Evolutionary conservation across 495 filamentous ascomycete genomes (phyloP).

Genomic region (Penicillium cinerascens): DNA sequence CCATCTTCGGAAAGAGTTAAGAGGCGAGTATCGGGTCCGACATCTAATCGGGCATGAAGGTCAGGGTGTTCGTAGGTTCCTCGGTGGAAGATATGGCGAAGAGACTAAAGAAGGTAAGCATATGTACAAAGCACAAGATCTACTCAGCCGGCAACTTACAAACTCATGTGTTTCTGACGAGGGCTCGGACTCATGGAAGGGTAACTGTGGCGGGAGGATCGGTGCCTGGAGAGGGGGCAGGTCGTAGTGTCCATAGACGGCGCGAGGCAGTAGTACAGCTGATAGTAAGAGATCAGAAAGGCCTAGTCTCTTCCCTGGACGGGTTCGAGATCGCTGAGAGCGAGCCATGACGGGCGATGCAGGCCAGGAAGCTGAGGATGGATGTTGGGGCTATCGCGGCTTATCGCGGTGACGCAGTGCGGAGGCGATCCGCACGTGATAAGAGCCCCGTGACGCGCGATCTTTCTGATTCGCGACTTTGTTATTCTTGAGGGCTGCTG

Average conservation of each 20-base stretch:
- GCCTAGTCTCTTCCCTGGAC: slow-evolving; percentile 6
- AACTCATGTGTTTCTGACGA: slow-evolving; percentile 31
- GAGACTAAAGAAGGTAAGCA: slow-evolving; percentile 50
- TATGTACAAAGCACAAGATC: neutral
- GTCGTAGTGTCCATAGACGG: slow-evolving; percentile 22
- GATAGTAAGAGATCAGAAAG: slow-evolving; percentile 23
- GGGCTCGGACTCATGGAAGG: slow-evolving; percentile 18
- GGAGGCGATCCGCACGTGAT: slow-evolving; percentile 11
- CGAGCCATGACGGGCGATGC: slow-evolving; percentile 10
- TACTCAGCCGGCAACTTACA: slow-evolving; percentile 26
- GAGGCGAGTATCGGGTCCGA: slow-evolving; percentile 59
- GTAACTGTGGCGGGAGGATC: slow-evolving; percentile 34
- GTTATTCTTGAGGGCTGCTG: neutral
- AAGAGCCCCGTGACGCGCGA: slow-evolving; percentile 9
- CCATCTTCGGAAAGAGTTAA: slow-evolving; percentile 66
- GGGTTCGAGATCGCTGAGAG: slow-evolving; percentile 13
- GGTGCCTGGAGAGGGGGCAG: slow-evolving; percentile 18
- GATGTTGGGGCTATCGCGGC: slow-evolving; percentile 1
- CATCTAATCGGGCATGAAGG: slow-evolving; percentile 71
- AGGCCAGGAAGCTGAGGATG: slow-evolving; percentile 16
- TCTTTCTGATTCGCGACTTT: neutral
- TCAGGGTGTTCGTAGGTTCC: slow-evolving; percentile 69
- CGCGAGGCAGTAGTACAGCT: slow-evolving; percentile 17
- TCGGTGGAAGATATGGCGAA: slow-evolving; percentile 90
- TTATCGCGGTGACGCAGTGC: slow-evolving; percentile 9